Evolutionary conservation across 495 filamentous ascomycete genomes (phyloP).

Genomic region (Aspergillus ostianus): DNA sequence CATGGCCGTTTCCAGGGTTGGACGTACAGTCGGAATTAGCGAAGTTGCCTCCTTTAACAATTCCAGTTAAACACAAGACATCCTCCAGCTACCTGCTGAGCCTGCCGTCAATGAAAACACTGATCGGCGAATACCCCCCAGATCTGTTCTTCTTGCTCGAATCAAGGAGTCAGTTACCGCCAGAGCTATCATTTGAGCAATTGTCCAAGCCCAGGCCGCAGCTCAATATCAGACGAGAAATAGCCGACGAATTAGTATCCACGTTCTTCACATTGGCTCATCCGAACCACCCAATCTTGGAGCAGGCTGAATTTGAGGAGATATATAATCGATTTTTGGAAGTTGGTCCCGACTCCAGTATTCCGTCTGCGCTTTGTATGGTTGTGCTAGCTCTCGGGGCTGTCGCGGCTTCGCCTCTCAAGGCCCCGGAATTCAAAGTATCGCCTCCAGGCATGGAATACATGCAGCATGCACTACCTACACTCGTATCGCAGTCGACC

Average conservation of each 20-base stretch:
- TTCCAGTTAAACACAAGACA: neutral
- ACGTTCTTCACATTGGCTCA: neutral
- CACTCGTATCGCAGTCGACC: neutral
- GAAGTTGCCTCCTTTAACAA: neutral
- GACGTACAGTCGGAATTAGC: neutral
- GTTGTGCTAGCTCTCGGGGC: neutral
- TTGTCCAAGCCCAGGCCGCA: neutral
- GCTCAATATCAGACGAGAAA: neutral
- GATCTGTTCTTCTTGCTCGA: neutral
- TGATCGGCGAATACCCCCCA: neutral
- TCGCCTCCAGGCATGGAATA: neutral
- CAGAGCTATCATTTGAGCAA: neutral
- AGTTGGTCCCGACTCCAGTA: neutral
- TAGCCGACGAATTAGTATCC: neutral
- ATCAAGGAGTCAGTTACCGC: neutral
- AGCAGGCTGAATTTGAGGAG: neutral
- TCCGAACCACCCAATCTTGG: neutral
- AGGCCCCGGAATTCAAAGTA: neutral
- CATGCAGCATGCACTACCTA: neutral
- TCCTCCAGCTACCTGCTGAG: neutral
- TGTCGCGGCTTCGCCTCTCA: neutral
- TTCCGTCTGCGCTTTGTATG: neutral
- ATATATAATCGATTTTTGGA: neutral
- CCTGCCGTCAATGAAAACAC: neutral
- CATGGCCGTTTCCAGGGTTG: neutral